Evolutionary conservation across 345 rosid genomes (phyloP).

Genomic region (Populus davidiana): DNA sequence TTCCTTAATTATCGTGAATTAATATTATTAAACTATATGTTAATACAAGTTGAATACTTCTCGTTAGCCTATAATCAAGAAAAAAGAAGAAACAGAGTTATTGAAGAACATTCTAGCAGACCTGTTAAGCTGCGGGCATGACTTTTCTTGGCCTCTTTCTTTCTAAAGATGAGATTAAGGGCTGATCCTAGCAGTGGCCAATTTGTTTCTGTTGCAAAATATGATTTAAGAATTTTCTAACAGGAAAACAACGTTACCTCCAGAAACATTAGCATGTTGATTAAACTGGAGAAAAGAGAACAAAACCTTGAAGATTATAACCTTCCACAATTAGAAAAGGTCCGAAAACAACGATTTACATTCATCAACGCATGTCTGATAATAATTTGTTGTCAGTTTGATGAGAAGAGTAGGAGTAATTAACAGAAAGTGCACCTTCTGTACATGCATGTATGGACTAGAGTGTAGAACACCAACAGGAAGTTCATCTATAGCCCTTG

Average conservation of each 20-base stretch:
- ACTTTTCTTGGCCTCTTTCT: slow-evolving; percentile 44
- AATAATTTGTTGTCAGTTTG: not conserved
- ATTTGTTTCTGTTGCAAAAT: slow-evolving; percentile 41
- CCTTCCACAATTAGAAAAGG: not conserved
- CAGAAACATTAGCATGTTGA: not conserved
- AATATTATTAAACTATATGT: too few relatives aligned
- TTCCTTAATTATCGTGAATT: too few relatives aligned
- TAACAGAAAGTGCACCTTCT: slow-evolving; percentile 37
- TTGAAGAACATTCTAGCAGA: not conserved
- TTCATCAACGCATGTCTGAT: not conserved
- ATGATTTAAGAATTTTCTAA: slow-evolving; percentile 40
- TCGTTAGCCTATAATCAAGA: too few relatives aligned
- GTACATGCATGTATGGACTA: slow-evolving; percentile 63
- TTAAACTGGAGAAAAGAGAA: not conserved
- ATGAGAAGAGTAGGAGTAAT: not conserved
- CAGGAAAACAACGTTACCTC: not conserved
- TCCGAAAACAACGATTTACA: not conserved
- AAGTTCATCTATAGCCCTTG: slow-evolving; percentile 71
- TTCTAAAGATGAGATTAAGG: slow-evolving; percentile 27
- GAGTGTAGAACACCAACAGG: slow-evolving; percentile 49
- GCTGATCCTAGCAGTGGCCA: slow-evolving; percentile 63
- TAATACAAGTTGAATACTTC: too few relatives aligned
- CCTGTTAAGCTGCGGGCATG: slow-evolving; percentile 10
- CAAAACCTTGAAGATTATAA: not conserved
- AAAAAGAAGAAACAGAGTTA: too few relatives aligned